Evolutionary conservation across 2,329 filamentous ascomycete species (phyloP), one percentile per base, ranked within the genome.

Genomic region (Cryphonectria nitschkei): DNA sequence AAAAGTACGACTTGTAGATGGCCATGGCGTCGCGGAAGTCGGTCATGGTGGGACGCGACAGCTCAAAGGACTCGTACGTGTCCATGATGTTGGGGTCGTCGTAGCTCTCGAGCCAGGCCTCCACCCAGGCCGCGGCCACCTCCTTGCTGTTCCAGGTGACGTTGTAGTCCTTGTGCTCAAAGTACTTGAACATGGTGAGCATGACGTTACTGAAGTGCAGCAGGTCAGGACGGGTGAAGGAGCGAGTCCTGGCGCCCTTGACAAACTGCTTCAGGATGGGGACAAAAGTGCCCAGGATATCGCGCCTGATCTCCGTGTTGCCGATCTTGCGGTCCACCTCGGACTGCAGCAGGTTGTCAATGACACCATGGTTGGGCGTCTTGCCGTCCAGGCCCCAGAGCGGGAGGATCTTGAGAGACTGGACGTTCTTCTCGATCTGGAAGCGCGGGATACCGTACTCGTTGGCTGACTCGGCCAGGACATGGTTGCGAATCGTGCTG

Each of bases 391-490:
- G 76, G 3, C 86, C 86, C 86, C 86, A 88, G 0, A 88, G 80
- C 3, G 86, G 85, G 50, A 88, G 79, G 26, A 87, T 79, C 73
- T 86, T 87, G 70, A 88, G 76, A 0, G 85, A 87, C 74, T 86
- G 84, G 13, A 88, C 82, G 70, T 87, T 87, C 74, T 82, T 82
- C 77, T 88, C 86, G 0, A 86, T 84, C 76, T 88, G 86, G 76
- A 86, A 86, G 26, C 86, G 83, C 7, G 86, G 86, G 29, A 87
- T 81, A 41, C 86, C 86, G 72, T 83, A 88, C 71, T 88, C 86
- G 74, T 86, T 87, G 11, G 85, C 85, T 7, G 84, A 84, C 77
- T 88, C 86, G 65, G 84, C 85, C 60, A 88, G 78, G 74, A 87
- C 85, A 74, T 88, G 85, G 79, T 85, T 86, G 69, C 85, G 83